These are phyloP conservation scores for Marasmius sp. DNA, from an alignment of 1,284 basidiomycete genomes.

Conservation along the genomic window DNA sequence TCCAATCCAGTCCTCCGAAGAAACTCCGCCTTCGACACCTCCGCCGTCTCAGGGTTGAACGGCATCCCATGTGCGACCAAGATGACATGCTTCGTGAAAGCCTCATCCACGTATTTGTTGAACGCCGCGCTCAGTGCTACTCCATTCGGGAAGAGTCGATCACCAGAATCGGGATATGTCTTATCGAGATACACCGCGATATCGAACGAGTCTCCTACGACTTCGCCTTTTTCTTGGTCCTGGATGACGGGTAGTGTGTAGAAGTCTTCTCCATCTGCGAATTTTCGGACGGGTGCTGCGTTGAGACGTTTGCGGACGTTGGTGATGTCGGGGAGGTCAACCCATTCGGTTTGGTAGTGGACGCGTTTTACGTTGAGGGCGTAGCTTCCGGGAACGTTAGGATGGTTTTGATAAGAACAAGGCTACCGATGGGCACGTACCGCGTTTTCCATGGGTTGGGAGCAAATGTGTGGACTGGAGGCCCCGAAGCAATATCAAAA, in stretches of 20 bases:
- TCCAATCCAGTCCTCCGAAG: constrained; percentile 8
- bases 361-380: constrained; percentile 18
- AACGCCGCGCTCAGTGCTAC: constrained; percentile 3
- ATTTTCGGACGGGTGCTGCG: constrained; percentile 4
- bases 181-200: constrained; percentile 24
- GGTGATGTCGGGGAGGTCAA: constrained; percentile 19
- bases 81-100: constrained; percentile 4
- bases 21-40: constrained; percentile 2
- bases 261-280: constrained; percentile 11
- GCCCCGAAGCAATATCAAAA: neutral
- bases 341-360: constrained; percentile 17
- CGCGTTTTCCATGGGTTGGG: neutral
- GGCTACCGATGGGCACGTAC: neutral
- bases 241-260: constrained; percentile 26
- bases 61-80: neutral
- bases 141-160: constrained; percentile 11
- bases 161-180: constrained; percentile 16
- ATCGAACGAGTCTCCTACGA: constrained; percentile 17
- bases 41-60: constrained; percentile 9
- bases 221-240: constrained; percentile 14
- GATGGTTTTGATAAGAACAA: neutral
- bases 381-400: neutral
- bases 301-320: constrained; percentile 10
- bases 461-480: neutral
- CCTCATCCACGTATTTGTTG: constrained; percentile 4